A percentile compares a stretch with the other conserved stretches of the same genome.
Evolutionary conservation across 768 basidiomycete genomes (phyloP).

Genomic region (Phlebiopsis gigantea): DNA sequence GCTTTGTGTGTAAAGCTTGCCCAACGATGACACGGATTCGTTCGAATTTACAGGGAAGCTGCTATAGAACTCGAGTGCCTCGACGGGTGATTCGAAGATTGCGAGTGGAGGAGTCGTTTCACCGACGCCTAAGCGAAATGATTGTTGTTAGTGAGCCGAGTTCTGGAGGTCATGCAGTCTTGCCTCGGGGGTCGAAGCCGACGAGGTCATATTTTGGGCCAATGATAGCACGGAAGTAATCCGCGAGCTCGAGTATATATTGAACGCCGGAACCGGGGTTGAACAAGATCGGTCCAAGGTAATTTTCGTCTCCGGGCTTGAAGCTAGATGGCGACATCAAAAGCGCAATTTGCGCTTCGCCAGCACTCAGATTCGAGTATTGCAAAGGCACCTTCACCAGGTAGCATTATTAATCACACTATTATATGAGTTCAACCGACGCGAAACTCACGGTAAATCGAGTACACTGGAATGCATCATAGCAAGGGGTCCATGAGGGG

Average conservation of each 20-base stretch:
- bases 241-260: constrained; percentile 4
- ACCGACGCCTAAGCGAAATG: constrained; percentile 13
- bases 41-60: neutral
- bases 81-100: neutral
- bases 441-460: constrained; percentile 23
- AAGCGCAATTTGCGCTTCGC: constrained; percentile 26
- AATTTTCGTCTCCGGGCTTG: constrained; percentile 10
- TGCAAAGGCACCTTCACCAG: constrained; percentile 23
- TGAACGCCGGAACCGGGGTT: constrained; percentile 28
- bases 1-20: neutral
- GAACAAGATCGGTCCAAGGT: constrained; percentile 25
- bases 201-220: constrained; percentile 24
- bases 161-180: neutral
- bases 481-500: constrained; percentile 9
- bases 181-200: constrained; percentile 29
- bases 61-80: neutral
- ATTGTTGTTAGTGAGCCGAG: constrained; percentile 13
- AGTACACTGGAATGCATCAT: constrained; percentile 6
- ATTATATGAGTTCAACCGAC: constrained; percentile 15
- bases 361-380: constrained; percentile 25
- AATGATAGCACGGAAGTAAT: constrained; percentile 15
- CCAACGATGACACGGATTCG: neutral
- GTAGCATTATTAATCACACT: constrained; percentile 14
- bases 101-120: neutral
- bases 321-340: constrained; percentile 20